phyloP scores from a whole-genome alignment of 1,284 basidiomycete species.

The Ustilago shanxiensis region DNA sequence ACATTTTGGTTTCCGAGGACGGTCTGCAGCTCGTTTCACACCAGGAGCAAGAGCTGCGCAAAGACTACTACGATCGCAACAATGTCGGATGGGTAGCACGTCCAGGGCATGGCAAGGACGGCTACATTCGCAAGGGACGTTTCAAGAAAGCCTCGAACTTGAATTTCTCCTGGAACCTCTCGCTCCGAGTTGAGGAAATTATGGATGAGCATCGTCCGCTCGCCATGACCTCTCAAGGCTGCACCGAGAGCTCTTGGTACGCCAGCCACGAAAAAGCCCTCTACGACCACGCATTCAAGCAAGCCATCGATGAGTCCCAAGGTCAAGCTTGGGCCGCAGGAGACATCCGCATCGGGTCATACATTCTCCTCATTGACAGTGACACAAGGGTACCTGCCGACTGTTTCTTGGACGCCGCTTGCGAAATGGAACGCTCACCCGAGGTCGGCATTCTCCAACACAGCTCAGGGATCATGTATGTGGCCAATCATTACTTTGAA shows the following conservation, averaged over 20 bases:
- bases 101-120: conserved; percentile 78
- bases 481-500: conserved; percentile 86
- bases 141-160: conserved; percentile 92
- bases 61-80: conserved; percentile 80
- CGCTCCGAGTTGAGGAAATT: conserved; percentile 70
- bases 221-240: too few species aligned
- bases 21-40: conserved; percentile 78
- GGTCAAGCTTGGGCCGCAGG: conserved; percentile 69
- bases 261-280: not conserved
- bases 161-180: conserved; percentile 83
- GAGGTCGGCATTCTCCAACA: conserved; percentile 86
- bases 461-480: conserved; percentile 85
- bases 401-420: conserved; percentile 84
- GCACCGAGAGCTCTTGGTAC: not conserved
- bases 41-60: conserved; percentile 77
- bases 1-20: conserved; percentile 83
- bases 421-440: conserved; percentile 81
- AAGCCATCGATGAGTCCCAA: not conserved
- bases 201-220: not conserved
- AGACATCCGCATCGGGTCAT: conserved; percentile 56
- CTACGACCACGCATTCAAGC: not conserved
- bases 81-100: conserved; percentile 86
- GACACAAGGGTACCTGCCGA: conserved; percentile 87
- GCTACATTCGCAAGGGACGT: conserved; percentile 84
- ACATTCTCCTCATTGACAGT: conserved; percentile 73